Percentiles rank a stretch among this genome's conserved stretches.
These are phyloP conservation scores for Leishmania lainsoni DNA, from an alignment of 208 protist genomes.

Conservation along the genomic window DNA sequence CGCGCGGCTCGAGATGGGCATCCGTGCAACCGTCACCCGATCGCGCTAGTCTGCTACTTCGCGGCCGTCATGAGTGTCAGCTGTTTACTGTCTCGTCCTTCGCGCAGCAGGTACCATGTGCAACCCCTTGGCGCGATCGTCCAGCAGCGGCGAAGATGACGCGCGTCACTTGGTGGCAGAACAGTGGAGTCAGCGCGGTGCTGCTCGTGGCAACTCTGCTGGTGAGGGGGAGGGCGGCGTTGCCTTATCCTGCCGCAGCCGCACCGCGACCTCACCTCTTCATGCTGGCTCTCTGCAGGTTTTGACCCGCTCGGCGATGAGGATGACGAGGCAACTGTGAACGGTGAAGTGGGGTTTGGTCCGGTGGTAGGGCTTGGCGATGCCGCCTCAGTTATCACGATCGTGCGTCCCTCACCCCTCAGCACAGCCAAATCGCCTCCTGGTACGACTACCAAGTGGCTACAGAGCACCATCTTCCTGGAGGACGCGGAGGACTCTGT, in stretches of 20 bases:
- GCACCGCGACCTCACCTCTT: conserved; percentile 36
- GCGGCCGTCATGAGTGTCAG: conserved; percentile 26
- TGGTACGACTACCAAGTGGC: neutral
- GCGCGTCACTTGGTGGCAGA: neutral
- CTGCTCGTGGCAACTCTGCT: neutral
- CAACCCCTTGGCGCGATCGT: neutral
- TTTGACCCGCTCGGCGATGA: neutral
- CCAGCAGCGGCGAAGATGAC: neutral
- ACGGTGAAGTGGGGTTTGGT: neutral
- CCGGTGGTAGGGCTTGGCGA: conserved; percentile 6
- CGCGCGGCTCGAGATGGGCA: neutral
- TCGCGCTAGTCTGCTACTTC: conserved; percentile 28
- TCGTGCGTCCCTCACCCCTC: conserved; percentile 9
- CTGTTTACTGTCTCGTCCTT: conserved; percentile 16
- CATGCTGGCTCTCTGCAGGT: conserved; percentile 35
- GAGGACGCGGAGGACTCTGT: conserved; percentile 10
- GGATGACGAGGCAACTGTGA: neutral
- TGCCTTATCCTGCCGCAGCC: conserved; percentile 25
- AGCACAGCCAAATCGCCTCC: neutral
- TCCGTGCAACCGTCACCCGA: conserved; percentile 30
- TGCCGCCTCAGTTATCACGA: conserved; percentile 10
- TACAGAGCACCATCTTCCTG: conserved; percentile 25
- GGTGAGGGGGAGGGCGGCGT: neutral
- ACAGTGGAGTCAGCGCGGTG: neutral
- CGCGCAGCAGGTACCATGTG: neutral